These are phyloP conservation scores for Climacium dendroides DNA, from an alignment of 225 moss, liverwort and hornwort species.

Conservation along the genomic window DNA sequence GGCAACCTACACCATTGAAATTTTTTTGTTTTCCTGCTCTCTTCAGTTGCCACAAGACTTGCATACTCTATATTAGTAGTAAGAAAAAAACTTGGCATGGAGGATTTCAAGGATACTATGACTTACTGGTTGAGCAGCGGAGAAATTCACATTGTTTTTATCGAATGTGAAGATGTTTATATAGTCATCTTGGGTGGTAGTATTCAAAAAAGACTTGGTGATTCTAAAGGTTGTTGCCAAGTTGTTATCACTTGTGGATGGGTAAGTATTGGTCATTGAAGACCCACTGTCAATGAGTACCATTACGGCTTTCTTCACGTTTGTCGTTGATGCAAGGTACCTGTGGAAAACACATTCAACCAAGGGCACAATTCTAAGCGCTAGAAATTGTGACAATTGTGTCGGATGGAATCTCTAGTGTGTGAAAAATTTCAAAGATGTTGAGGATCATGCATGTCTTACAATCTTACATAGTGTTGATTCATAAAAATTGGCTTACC, in stretches of 20 bases:
- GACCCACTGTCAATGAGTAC: neutral
- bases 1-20: neutral
- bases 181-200: neutral
- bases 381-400: neutral
- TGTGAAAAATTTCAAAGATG: neutral
- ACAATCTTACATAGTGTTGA: too few species aligned
- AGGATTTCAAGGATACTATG: neutral
- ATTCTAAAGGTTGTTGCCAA: neutral
- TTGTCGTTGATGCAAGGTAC: neutral
- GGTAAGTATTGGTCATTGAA: neutral
- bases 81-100: neutral
- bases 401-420: neutral
- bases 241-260: neutral
- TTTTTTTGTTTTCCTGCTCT: too few species aligned
- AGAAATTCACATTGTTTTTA: accelerated
- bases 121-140: neutral
- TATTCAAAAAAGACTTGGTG: neutral
- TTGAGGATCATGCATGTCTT: neutral
- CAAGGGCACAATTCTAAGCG: too few species aligned
- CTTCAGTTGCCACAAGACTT: neutral
- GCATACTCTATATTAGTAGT: neutral
- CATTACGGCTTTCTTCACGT: neutral
- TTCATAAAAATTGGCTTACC: neutral
- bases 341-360: neutral
- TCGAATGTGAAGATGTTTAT: neutral